A percentile compares a stretch with the other conserved stretches of the same genome.
These are phyloP conservation scores for Stagonosporopsis vannaccii DNA, from an alignment of 2,329 filamentous ascomycete genomes.

Conservation along the genomic window DNA sequence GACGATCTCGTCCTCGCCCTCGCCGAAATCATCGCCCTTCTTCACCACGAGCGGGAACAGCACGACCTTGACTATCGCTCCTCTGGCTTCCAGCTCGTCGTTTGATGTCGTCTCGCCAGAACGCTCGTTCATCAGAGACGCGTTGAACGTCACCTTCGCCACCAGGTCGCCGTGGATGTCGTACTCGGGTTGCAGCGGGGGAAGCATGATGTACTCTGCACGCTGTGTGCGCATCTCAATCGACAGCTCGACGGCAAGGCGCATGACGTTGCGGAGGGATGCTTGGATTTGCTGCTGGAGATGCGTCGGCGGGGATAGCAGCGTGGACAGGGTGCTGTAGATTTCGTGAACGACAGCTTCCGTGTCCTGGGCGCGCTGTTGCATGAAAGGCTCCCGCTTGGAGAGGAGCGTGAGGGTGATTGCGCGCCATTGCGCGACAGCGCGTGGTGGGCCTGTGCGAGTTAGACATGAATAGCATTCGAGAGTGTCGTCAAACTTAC, in stretches of 20 bases:
- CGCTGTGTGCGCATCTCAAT: conserved; percentile 98
- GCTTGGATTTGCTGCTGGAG: conserved; percentile 81
- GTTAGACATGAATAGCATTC: conserved; percentile 15
- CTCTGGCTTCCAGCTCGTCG: conserved; percentile 78
- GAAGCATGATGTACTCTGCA: conserved; percentile 98
- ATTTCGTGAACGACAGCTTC: conserved; percentile 95
- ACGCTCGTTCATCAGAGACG: conserved; percentile 92
- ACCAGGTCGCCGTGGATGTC: conserved; percentile 90
- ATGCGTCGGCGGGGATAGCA: conserved; percentile 85
- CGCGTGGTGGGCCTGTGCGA: conserved; percentile 69
- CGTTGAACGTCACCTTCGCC: conserved; percentile 89
- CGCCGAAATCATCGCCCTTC: conserved; percentile 86
- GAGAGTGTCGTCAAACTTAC: conserved; percentile 36
- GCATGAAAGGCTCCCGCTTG: conserved; percentile 77
- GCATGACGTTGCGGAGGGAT: conserved; percentile 86
- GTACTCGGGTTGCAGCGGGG: conserved; percentile 92
- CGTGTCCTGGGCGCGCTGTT: conserved; percentile 86
- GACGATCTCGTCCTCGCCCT: conserved; percentile 92
- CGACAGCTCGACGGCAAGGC: conserved; percentile 85
- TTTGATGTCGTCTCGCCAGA: conserved; percentile 75
- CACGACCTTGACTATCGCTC: conserved; percentile 85
- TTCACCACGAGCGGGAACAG: conserved; percentile 97
- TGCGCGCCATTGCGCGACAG: conserved; percentile 97
- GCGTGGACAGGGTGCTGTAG: conserved; percentile 79
- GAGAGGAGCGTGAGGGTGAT: conserved; percentile 91